Evolutionary conservation across 2,329 filamentous ascomycete genomes (phyloP).

Genomic region (Dendryphion nanum): DNA sequence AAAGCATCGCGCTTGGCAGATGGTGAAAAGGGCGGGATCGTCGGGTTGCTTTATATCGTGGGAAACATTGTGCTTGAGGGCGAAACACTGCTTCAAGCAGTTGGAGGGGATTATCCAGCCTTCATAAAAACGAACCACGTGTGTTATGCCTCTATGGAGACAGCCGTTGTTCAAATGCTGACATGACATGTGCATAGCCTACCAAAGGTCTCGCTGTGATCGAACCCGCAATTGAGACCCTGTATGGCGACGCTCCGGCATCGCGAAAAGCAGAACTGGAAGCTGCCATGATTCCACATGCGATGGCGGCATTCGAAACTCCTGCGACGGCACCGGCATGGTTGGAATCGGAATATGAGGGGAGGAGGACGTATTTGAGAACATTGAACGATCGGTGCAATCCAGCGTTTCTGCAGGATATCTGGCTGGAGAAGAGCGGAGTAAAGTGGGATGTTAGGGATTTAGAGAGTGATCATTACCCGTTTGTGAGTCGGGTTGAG

Average conservation of each 20-base stretch:
- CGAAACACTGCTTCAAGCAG: too few relatives aligned
- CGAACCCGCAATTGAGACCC: slow-evolving; percentile 11
- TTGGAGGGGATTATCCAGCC: slow-evolving; percentile 12
- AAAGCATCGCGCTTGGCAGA: slow-evolving; percentile 16
- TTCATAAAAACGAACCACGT: slow-evolving; percentile 11
- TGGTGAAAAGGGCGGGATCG: slow-evolving; percentile 23
- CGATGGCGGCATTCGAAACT: slow-evolving; percentile 13
- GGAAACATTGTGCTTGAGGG: slow-evolving; percentile 8
- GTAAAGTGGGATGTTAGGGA: slow-evolving; percentile 12
- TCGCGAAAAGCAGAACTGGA: slow-evolving; percentile 4
- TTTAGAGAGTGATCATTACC: slow-evolving; percentile 10
- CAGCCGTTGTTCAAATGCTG: not conserved
- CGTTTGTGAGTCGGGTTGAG: slow-evolving; percentile 10
- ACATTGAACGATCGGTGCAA: slow-evolving; percentile 12
- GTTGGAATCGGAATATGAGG: slow-evolving; percentile 12
- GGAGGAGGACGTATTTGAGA: slow-evolving; percentile 9
- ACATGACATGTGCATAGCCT: slow-evolving; percentile 8
- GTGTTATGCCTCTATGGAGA: not conserved
- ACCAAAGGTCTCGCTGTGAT: slow-evolving; percentile 12
- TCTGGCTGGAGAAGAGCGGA: slow-evolving; percentile 10
- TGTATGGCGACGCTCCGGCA: slow-evolving; percentile 10
- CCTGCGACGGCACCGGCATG: slow-evolving; percentile 10
- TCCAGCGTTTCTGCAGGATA: slow-evolving; percentile 13
- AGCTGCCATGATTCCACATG: slow-evolving; percentile 12
- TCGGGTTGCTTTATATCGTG: slow-evolving; percentile 24